Percentiles rank a stretch among this genome's conserved stretches.
Conservation (phyloP, 192 early-diverging fungal genomes). For the Cetraspora pellucida region DNA sequence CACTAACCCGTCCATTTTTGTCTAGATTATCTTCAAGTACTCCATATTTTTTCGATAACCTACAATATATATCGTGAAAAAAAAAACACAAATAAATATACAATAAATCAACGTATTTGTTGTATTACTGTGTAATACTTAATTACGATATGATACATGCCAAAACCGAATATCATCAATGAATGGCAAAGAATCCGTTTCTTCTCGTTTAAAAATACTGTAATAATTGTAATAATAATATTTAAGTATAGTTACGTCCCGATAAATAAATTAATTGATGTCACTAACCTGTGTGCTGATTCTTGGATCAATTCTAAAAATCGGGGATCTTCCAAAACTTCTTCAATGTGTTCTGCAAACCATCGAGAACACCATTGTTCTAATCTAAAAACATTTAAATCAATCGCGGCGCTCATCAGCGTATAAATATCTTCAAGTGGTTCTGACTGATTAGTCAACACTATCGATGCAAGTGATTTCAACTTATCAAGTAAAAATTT, state of each 20-base stretch:
- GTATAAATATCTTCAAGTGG: conserved; percentile 37
- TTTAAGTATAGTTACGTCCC: no score
- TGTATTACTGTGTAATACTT: no score
- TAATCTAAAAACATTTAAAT: conserved; percentile 48
- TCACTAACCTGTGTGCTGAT: conserved; percentile 33
- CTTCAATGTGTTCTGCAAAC: conserved; percentile 48
- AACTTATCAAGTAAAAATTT: conserved; percentile 51
- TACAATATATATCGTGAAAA: no score
- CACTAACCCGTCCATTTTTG: conserved; percentile 36
- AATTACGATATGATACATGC: no score
- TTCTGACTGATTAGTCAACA: conserved; percentile 37
- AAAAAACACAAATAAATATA: no score
- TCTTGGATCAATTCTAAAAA: conserved; percentile 46
- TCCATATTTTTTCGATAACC: conserved; percentile 42
- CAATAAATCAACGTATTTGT: no score
- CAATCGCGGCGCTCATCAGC: conserved; percentile 43
- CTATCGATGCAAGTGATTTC: conserved; percentile 46
- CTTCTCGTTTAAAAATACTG: conserved; percentile 44
- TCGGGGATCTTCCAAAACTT: conserved; percentile 25
- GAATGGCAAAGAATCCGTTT: conserved; percentile 56
- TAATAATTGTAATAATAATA: no score
- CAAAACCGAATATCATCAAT: conserved; percentile 57
- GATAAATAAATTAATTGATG: no score
- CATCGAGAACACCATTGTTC: conserved; percentile 49
- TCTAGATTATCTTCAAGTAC: conserved; percentile 35